Evolutionary conservation across 73 alveolate genomes (phyloP), one percentile per base, ranked within the genome.

Genomic region (Breviolum minutum): DNA sequence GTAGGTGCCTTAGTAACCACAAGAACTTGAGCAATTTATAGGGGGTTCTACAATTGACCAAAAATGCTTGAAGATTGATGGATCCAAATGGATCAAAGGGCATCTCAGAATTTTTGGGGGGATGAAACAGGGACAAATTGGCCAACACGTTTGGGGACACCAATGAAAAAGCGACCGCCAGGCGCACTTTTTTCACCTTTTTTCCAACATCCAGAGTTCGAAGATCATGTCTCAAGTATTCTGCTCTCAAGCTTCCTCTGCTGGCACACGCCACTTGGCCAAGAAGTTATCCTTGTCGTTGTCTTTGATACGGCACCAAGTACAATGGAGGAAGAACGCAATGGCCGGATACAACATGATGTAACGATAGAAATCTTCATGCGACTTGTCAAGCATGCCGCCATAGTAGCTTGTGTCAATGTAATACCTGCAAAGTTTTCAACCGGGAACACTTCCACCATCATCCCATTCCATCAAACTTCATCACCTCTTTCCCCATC

Each of bases 1-100:
- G 96, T 99, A 99, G n/a, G 99, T 99, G 68, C 99, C 96, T 88
- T 54, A 63, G 60, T 26, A 19, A 13, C 54, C 29, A 8, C 17
- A 32, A 40, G 29, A 22, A 30, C 0, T 66, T 66, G 11, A 17
- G 63, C 63, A 27, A 29, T 63, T 27, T n/a, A n/a, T n/a, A 68
- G 77, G n/a, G 77, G n/a, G n/a, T n/a, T n/a, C n/a, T n/a, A n/a
- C n/a, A n/a, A n/a, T 17, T 17, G 2, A 68, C 24, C 77, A 17
- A 68, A 14, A 22, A 14, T 68, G 17, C 77, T 68, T 14, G 77
- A 68, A 68, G 77, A 14, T 22, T 17, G 77, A 68, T 68, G 77
- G 77, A 14, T 68, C 24, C 2, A 0, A 22, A 14, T 2, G 77
- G 77, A 14, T 17, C n/a, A n/a, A 68, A 22, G 48, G n/a, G 20